These are phyloP conservation scores for Verbascum thapsus DNA, from an alignment of 257 asterid species.

Conservation along the genomic window DNA sequence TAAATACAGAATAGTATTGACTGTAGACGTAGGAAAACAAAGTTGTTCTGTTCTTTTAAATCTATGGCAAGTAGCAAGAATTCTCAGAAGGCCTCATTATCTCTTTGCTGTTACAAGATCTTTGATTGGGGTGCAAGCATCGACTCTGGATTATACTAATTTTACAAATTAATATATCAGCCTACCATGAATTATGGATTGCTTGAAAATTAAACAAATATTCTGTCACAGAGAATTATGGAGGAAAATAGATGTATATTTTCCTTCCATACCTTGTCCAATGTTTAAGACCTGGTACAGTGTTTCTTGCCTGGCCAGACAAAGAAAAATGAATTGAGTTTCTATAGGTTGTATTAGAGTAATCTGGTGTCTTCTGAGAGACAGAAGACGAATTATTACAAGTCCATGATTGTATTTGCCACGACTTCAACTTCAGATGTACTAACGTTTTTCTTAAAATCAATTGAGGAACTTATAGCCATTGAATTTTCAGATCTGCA, in stretches of 20 bases:
- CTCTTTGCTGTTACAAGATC: not conserved
- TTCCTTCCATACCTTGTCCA: slow-evolving; percentile 16
- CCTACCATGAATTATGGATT: slow-evolving; percentile 17
- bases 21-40: slow-evolving; percentile 1
- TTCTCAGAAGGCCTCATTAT: slow-evolving; percentile 1
- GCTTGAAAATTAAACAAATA: slow-evolving; percentile 11
- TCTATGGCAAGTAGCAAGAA: not conserved
- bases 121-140: not conserved
- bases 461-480: slow-evolving; percentile 30
- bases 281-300: not conserved
- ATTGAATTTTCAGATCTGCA: slow-evolving; percentile 57
- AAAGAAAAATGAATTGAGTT: slow-evolving; percentile 4
- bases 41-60: not conserved
- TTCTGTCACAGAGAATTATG: not conserved
- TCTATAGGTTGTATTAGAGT: slow-evolving; percentile 20
- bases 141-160: slow-evolving; percentile 18
- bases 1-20: not conserved
- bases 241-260: slow-evolving; percentile 14
- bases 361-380: slow-evolving; percentile 4
- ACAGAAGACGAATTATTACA: slow-evolving; percentile 11
- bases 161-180: slow-evolving; percentile 6
- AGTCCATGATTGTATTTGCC: slow-evolving; percentile 7
- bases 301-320: slow-evolving; percentile 1
- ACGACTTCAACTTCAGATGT: slow-evolving; percentile 6
- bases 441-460: not conserved